Evolutionary conservation across 2,329 filamentous ascomycete genomes (phyloP).

Genomic region (Penicillium sp.): DNA sequence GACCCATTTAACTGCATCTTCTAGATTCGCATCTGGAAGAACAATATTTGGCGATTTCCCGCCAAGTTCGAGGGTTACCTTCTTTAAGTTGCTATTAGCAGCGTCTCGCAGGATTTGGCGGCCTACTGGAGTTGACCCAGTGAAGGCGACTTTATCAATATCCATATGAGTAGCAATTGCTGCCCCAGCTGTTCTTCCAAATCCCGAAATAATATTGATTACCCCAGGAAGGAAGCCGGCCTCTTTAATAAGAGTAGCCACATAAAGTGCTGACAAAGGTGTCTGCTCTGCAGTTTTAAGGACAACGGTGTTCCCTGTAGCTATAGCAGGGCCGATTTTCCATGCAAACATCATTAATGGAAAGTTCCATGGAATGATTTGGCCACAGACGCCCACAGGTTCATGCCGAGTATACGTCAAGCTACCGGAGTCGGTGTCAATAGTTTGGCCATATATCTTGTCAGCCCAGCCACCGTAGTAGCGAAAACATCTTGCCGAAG

Average conservation of each 20-base stretch:
- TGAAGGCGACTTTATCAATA: slow-evolving; percentile 58
- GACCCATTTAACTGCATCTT: slow-evolving; percentile 25
- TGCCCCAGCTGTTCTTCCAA: slow-evolving; percentile 56
- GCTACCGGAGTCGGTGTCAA: slow-evolving; percentile 36
- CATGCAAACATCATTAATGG: slow-evolving; percentile 42
- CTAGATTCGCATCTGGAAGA: slow-evolving; percentile 51
- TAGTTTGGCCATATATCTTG: slow-evolving; percentile 84
- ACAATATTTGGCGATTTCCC: slow-evolving; percentile 57
- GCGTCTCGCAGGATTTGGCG: slow-evolving; percentile 56
- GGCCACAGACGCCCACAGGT: slow-evolving; percentile 36
- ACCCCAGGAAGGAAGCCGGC: slow-evolving; percentile 59
- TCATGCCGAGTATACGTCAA: neutral
- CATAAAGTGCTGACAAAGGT: slow-evolving; percentile 50
- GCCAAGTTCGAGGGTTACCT: slow-evolving; percentile 51
- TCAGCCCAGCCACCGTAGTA: slow-evolving; percentile 91
- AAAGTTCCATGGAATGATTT: slow-evolving; percentile 49
- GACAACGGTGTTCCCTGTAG: slow-evolving; percentile 53
- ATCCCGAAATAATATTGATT: slow-evolving; percentile 53
- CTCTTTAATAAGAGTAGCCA: slow-evolving; percentile 48
- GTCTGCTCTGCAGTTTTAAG: slow-evolving; percentile 55
- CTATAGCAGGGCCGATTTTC: slow-evolving; percentile 49
- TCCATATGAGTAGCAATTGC: slow-evolving; percentile 51
- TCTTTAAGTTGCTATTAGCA: slow-evolving; percentile 51
- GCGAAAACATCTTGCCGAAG: slow-evolving; percentile 47
- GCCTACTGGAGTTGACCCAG: slow-evolving; percentile 51